Percentiles rank a stretch among this genome's conserved stretches.
Evolutionary conservation across 2,329 filamentous ascomycete genomes (phyloP).

Genomic region (Trichoderma brevicompactum): DNA sequence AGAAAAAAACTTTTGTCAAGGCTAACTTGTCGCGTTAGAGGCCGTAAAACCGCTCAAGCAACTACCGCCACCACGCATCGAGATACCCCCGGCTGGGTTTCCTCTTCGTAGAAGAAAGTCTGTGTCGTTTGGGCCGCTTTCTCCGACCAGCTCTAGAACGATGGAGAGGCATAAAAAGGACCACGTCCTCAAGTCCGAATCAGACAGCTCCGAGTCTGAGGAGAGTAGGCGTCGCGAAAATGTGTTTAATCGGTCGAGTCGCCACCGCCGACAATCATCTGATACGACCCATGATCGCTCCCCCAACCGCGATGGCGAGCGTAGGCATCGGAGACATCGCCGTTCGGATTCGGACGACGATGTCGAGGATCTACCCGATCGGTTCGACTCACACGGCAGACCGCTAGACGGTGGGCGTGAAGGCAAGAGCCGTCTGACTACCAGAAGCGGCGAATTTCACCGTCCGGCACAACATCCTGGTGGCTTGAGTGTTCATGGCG

Average conservation of each 20-base stretch:
- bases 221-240: slow-evolving; percentile 33
- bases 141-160: slow-evolving; percentile 53
- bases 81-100: slow-evolving; percentile 11
- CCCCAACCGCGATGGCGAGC: slow-evolving; percentile 30
- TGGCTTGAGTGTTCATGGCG: slow-evolving; percentile 46
- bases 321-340: background rate
- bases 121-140: slow-evolving; percentile 54
- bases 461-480: slow-evolving; percentile 41
- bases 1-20: background rate
- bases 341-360: slow-evolving; percentile 42
- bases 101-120: slow-evolving; percentile 42
- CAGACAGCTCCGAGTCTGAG: slow-evolving; percentile 30
- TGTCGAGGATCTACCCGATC: slow-evolving; percentile 50
- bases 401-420: slow-evolving; percentile 42
- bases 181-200: slow-evolving; percentile 37
- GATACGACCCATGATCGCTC: slow-evolving; percentile 44
- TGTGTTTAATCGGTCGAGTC: slow-evolving; percentile 30
- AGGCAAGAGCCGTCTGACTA: slow-evolving; percentile 38
- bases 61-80: slow-evolving; percentile 24
- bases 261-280: slow-evolving; percentile 39
- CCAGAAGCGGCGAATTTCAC: slow-evolving; percentile 50
- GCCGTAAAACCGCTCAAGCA: slow-evolving; percentile 34
- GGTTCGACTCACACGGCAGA: slow-evolving; percentile 52
- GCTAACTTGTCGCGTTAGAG: slow-evolving; percentile 35
- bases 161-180: slow-evolving; percentile 48